These are phyloP conservation scores for Clarkia xantiana DNA, from an alignment of 345 rosid species.

Conservation along the genomic window DNA sequence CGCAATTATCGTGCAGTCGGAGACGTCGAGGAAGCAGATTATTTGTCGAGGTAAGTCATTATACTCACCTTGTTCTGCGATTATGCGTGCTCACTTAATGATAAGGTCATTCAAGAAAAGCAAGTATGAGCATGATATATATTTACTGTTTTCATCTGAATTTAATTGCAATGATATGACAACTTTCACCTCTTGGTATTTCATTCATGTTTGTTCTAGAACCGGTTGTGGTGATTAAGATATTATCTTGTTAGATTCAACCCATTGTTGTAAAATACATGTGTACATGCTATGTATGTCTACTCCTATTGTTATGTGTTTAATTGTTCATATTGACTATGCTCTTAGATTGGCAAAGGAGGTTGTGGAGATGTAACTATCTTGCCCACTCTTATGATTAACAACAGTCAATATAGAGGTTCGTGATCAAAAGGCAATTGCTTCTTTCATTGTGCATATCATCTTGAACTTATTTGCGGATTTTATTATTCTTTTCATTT, in stretches of 20 bases:
- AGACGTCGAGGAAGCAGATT: too few relatives aligned
- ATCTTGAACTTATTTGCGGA: neutral
- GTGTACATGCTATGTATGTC: conserved; percentile 30
- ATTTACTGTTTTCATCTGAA: too few relatives aligned
- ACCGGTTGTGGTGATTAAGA: neutral
- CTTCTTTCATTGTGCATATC: neutral
- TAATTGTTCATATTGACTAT: too few relatives aligned
- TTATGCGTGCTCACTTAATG: too few relatives aligned
- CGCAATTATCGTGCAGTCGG: too few relatives aligned
- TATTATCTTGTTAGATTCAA: neutral
- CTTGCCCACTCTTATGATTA: conserved; percentile 32
- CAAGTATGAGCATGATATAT: too few relatives aligned
- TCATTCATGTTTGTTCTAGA: neutral
- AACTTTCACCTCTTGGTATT: neutral
- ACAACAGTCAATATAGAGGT: conserved; percentile 40
- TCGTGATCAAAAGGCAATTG: too few relatives aligned
- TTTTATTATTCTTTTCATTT: neutral
- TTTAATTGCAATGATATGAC: too few relatives aligned
- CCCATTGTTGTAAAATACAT: neutral
- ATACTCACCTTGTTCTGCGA: too few relatives aligned
- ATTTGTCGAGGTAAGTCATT: too few relatives aligned
- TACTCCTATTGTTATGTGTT: conserved; percentile 5
- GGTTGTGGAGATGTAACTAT: conserved; percentile 43
- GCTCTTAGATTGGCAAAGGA: conserved; percentile 30
- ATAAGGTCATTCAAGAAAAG: too few relatives aligned